Evolutionary conservation across 2,329 filamentous ascomycete genomes (phyloP).

Genomic region (Tolypocladium tropicale): DNA sequence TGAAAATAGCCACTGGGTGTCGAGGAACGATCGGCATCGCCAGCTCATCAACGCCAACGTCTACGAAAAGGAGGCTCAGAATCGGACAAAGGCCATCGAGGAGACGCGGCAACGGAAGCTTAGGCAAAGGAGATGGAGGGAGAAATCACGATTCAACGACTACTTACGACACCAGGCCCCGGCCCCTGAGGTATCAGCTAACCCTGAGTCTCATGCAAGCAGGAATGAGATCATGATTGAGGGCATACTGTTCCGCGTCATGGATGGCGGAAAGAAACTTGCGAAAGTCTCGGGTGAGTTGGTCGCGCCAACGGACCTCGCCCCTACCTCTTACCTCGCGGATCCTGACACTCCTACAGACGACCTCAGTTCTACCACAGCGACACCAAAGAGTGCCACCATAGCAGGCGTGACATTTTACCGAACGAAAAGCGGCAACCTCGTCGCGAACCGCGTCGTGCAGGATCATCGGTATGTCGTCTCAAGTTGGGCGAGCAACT

Average conservation of each 20-base stretch:
- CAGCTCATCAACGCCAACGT: constrained; percentile 75
- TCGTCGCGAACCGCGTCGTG: constrained; percentile 67
- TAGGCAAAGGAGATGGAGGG: constrained; percentile 40
- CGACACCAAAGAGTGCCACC: constrained; percentile 63
- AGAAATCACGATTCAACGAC: constrained; percentile 45
- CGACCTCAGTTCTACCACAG: constrained; percentile 48
- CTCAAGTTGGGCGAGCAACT: constrained; percentile 9
- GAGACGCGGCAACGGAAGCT: constrained; percentile 52
- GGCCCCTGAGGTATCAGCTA: constrained; percentile 9
- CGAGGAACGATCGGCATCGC: constrained; percentile 64
- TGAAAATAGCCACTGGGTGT: constrained; percentile 44
- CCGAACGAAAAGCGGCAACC: constrained; percentile 78
- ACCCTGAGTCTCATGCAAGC: constrained; percentile 16
- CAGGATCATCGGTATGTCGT: constrained; percentile 62
- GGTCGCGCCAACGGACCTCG: neutral
- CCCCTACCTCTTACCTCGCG: neutral
- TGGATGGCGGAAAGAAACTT: constrained; percentile 73
- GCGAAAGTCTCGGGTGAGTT: constrained; percentile 57
- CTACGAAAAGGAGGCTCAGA: constrained; percentile 63
- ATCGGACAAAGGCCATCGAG: constrained; percentile 60
- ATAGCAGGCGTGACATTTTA: constrained; percentile 75
- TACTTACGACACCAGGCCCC: constrained; percentile 20
- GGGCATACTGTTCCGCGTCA: constrained; percentile 63
- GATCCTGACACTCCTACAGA: constrained; percentile 23
- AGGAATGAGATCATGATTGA: constrained; percentile 57